Base-by-base conservation (phyloP, 108 stramenopile genomes). In the Cyclotella cryptica region DNA sequence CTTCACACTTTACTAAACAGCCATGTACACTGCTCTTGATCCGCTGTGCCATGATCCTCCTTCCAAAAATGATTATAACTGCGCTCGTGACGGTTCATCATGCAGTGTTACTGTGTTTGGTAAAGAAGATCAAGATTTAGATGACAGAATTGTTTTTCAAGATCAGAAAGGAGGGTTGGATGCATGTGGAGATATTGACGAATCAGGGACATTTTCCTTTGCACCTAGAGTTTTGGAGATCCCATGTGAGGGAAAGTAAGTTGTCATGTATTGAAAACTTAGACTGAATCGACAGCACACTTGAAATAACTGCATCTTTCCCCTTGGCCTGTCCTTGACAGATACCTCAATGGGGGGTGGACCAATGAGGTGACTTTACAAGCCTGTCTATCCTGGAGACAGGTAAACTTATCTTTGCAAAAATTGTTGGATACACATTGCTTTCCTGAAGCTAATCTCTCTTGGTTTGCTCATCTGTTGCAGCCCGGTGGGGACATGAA, bases 31-130 rank as follows among this genome's bases (percentile, higher is more conserved):
- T 30, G 61, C 35, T 19, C 61, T 62, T 15, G 61, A 42, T 62
- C 15, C 40, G 1, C 61, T 62, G 10, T 39, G 61, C 40, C 40
- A 39, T 17, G 35, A 39, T 40, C 61, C 61, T 1, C 40, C 61
- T 15, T 15, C 11, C 19, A 39, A 35, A 9, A 15, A 62, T 40
- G 61, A 62, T 40, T 39, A 42, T n/a, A 62, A 62, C 19, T 62
- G 61, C 10, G 61, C 61, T 15, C 29, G 61, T 18, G 61, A 62
- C 39, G 61, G 61, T 5, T 14, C 13, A 10, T 35, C 8, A 18
- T 62, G 61, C 11, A 62, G 61, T 26, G 61, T 62, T 39, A 62
- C 61, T 62, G 61, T 62, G 29, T 62, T 62, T 39, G 40, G 40
- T 15, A 18, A 42, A 19, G 14, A 1, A 40, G 61, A 62, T 62